These are phyloP conservation scores for Cichorium intybus DNA, from an alignment of 140 eudicot species.

Conservation along the genomic window DNA sequence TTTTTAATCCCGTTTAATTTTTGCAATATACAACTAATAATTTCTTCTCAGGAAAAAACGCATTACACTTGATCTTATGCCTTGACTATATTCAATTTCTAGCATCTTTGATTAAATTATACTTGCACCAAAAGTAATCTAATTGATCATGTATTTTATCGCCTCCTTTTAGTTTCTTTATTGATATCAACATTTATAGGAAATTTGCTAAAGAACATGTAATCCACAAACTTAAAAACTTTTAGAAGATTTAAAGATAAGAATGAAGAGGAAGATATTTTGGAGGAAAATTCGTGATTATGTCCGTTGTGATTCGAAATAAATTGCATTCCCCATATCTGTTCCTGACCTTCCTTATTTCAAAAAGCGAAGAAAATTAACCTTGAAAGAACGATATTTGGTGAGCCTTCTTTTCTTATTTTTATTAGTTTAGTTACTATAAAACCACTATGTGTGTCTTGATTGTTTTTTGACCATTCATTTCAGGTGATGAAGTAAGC, in stretches of 20 bases:
- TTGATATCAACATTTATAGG: neutral
- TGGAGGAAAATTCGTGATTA: constrained; percentile 61
- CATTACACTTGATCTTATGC: too few species aligned
- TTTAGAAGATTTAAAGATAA: constrained; percentile 16
- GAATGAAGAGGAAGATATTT: constrained; percentile 58
- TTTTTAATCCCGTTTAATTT: too few species aligned
- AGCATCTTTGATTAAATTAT: too few species aligned
- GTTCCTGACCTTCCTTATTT: constrained; percentile 84
- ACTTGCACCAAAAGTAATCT: too few species aligned
- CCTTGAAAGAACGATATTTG: constrained; percentile 63
- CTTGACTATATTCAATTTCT: too few species aligned
- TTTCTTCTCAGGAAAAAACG: too few species aligned
- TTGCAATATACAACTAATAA: too few species aligned
- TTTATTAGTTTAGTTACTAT: neutral
- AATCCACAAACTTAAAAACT: too few species aligned
- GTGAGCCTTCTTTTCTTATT: constrained; percentile 35
- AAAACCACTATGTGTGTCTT: neutral
- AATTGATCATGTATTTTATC: too few species aligned
- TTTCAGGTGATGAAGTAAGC: constrained; percentile 80
- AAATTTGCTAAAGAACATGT: neutral
- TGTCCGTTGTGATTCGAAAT: constrained; percentile 76
- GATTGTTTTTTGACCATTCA: neutral
- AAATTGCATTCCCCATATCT: constrained; percentile 85
- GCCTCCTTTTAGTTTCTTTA: too few species aligned
- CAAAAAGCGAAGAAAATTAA: constrained; percentile 52